These are phyloP conservation scores for Tricladium varicosporioides DNA, from an alignment of 2,329 filamentous ascomycete genomes.

Conservation along the genomic window DNA sequence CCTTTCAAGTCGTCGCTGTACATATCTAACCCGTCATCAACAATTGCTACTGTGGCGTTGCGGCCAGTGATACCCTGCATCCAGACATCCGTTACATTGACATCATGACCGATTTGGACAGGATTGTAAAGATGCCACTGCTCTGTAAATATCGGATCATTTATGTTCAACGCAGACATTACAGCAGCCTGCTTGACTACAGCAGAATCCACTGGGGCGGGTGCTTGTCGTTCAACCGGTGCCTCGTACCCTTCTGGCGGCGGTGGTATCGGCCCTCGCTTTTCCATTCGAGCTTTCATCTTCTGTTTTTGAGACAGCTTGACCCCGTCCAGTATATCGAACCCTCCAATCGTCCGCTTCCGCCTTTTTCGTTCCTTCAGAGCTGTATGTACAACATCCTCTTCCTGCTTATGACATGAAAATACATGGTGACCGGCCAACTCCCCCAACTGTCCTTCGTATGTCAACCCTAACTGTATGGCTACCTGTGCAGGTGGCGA, in stretches of 20 bases:
- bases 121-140: slow-evolving; percentile 97
- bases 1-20: slow-evolving; percentile 86
- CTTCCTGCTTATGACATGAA: slow-evolving; percentile 60
- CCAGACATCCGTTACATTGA: slow-evolving; percentile 97
- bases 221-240: slow-evolving; percentile 19
- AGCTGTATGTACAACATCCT: slow-evolving; percentile 57
- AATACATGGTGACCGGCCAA: slow-evolving; percentile 84
- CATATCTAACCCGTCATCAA: slow-evolving; percentile 96
- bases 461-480: slow-evolving; percentile 66
- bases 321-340: slow-evolving; percentile 69
- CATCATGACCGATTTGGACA: slow-evolving; percentile 77
- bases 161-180: slow-evolving; percentile 67
- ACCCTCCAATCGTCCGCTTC: slow-evolving; percentile 54
- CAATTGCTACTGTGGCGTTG: slow-evolving; percentile 86
- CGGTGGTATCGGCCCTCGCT: slow-evolving; percentile 39
- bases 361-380: slow-evolving; percentile 53
- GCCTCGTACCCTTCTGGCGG: slow-evolving; percentile 21
- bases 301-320: slow-evolving; percentile 78
- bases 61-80: slow-evolving; percentile 84
- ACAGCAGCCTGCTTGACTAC: slow-evolving; percentile 59
- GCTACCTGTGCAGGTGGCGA: slow-evolving; percentile 69
- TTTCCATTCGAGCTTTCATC: slow-evolving; percentile 58
- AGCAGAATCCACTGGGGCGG: slow-evolving; percentile 35
- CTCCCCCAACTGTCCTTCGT: slow-evolving; percentile 79
- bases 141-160: slow-evolving; percentile 86